Evolutionary conservation across 2,329 filamentous ascomycete species (phyloP).

Genomic region (Zasmidium citrigriseum): DNA sequence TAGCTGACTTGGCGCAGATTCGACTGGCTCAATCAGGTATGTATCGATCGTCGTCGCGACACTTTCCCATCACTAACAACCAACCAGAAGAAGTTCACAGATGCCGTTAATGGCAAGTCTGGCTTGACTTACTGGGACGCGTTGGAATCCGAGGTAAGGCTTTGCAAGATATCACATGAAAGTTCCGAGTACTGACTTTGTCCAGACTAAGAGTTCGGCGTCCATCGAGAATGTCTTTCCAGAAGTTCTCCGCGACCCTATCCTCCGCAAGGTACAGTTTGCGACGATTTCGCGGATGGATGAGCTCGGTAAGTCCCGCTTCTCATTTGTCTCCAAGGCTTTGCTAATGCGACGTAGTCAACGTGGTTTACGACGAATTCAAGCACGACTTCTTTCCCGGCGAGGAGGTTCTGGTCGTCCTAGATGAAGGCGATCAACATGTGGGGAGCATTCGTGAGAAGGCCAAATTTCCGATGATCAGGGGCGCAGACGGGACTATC

Average conservation of each 20-base stretch:
- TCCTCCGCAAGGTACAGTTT: slow-evolving; percentile 88
- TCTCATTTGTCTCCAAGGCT: neutral
- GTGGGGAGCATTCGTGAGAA: slow-evolving; percentile 79
- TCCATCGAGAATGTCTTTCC: slow-evolving; percentile 93
- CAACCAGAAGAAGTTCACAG: slow-evolving; percentile 81
- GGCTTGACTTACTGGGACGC: slow-evolving; percentile 91
- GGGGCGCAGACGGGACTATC: slow-evolving; percentile 66
- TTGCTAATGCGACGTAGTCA: slow-evolving; percentile 38
- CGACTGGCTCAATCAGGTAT: slow-evolving; percentile 90
- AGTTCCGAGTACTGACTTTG: slow-evolving; percentile 20
- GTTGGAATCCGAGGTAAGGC: slow-evolving; percentile 48
- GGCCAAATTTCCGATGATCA: slow-evolving; percentile 66
- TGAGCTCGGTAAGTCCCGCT: slow-evolving; percentile 59
- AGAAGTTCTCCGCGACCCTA: slow-evolving; percentile 84
- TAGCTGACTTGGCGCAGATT: slow-evolving; percentile 55
- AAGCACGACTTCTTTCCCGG: slow-evolving; percentile 89
- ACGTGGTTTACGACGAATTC: slow-evolving; percentile 65
- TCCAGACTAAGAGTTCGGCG: slow-evolving; percentile 65
- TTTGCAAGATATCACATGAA: slow-evolving; percentile 12
- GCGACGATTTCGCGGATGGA: slow-evolving; percentile 87
- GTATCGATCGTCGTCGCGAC: slow-evolving; percentile 24
- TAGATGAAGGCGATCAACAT: slow-evolving; percentile 64
- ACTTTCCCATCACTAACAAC: slow-evolving; percentile 17
- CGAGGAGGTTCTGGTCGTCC: slow-evolving; percentile 74
- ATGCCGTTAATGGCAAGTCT: slow-evolving; percentile 92